Percentiles rank a stretch among this genome's conserved stretches.
Evolutionary conservation across 164 flowering plant species (phyloP).

Genomic region (Malania oleifera): DNA sequence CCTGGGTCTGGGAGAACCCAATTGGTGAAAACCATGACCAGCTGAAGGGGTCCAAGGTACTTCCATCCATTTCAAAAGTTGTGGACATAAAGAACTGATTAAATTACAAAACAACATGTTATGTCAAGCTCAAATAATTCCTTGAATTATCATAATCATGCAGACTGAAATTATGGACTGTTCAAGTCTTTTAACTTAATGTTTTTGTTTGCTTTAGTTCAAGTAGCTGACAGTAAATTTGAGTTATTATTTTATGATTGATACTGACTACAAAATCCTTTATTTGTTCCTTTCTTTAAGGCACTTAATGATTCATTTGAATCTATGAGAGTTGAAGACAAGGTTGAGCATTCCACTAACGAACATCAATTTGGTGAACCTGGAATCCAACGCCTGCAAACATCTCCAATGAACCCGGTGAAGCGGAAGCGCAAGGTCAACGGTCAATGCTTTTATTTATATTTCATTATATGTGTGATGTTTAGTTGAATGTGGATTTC

Average conservation of each 20-base stretch:
- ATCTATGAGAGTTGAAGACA: constrained; percentile 20
- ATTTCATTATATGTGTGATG: neutral
- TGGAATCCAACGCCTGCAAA: constrained; percentile 16
- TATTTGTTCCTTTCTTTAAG: constrained; percentile 13
- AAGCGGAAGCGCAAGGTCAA: constrained; percentile 67
- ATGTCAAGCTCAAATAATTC: neutral
- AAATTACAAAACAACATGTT: neutral
- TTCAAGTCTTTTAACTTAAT: neutral
- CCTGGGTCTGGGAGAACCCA: constrained; percentile 68
- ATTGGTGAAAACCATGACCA: constrained; percentile 28
- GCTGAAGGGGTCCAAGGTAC: constrained; percentile 38
- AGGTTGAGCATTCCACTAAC: constrained; percentile 13
- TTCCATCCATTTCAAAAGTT: neutral
- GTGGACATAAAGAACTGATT: neutral
- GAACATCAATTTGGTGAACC: constrained; percentile 27
- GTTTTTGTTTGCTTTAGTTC: neutral
- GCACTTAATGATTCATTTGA: constrained; percentile 23
- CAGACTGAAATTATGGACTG: neutral
- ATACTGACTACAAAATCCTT: neutral
- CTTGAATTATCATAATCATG: neutral
- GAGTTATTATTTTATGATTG: neutral
- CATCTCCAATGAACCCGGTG: constrained; percentile 41
- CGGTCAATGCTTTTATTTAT: constrained; percentile 5
- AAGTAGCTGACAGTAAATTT: neutral
- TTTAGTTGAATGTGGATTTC: constrained; percentile 11